Conservation (phyloP, 2,329 filamentous ascomycete species). For the Xylaria sp. region DNA sequence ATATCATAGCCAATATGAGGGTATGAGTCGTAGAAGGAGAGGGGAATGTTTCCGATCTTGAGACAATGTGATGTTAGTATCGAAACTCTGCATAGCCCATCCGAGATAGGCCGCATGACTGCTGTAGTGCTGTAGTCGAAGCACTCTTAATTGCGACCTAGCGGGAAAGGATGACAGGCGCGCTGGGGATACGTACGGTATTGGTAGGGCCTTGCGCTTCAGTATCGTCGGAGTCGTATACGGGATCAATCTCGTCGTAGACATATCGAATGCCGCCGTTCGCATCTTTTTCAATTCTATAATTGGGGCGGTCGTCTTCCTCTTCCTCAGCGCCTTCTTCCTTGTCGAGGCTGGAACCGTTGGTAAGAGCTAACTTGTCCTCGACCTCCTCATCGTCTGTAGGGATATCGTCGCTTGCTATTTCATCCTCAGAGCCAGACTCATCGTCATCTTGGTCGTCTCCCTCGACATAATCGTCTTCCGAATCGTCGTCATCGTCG, state of each 20-base stretch:
- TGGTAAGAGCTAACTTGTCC: constrained; percentile 49
- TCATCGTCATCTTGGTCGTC: constrained; percentile 59
- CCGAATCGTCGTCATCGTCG: constrained; percentile 61
- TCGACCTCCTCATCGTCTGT: constrained; percentile 55
- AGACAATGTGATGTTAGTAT: constrained; percentile 19
- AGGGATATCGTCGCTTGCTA: constrained; percentile 56
- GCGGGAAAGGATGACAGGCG: constrained; percentile 1
- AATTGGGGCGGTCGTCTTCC: constrained; percentile 54
- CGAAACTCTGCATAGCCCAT: neutral
- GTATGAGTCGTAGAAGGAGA: constrained; percentile 96
- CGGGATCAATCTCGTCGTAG: constrained; percentile 92
- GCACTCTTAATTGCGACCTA: neutral
- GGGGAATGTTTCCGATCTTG: constrained; percentile 86
- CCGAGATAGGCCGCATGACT: neutral
- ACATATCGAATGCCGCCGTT: constrained; percentile 92
- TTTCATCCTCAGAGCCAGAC: constrained; percentile 53
- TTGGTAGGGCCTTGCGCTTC: constrained; percentile 83
- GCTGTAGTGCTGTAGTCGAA: neutral
- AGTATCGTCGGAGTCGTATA: constrained; percentile 95
- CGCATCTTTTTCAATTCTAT: constrained; percentile 77
- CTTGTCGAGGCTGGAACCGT: constrained; percentile 51
- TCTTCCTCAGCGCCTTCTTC: constrained; percentile 48
- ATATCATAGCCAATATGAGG: constrained; percentile 99
- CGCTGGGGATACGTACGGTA: constrained; percentile 60
- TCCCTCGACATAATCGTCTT: constrained; percentile 56